Evolutionary conservation across 192 early-diverging fungal species (phyloP), one percentile per base, ranked within the genome.

Genomic region (Coemansia sp.): DNA sequence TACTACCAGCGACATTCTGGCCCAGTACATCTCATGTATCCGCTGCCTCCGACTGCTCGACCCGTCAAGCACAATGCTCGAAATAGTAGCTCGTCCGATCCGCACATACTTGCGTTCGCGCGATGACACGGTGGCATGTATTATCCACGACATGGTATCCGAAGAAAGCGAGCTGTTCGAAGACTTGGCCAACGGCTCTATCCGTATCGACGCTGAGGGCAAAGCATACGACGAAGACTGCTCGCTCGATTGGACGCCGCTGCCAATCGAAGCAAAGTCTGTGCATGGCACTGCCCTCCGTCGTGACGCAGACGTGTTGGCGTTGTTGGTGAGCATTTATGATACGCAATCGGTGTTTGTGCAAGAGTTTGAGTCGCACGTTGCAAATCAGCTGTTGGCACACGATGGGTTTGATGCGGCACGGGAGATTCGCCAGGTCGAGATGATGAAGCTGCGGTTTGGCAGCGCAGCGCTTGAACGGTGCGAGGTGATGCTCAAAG

Each of bases 401-500:
- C 68, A 68, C 9, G 49, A 65, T 0, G 76, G 85, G 19, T 90
- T 84, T 57, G 70, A 85, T 15, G 69, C 79, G 2, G 82, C 79
- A 9, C 76, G 82, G 17, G 90, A 92, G 84, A 59, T 88, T 27
- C 65, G 67, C 9, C 87, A 92, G 59, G 71, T 91, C 3, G 91
- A 93, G 63, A 66, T 90, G 72, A 80, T 93, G 66, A 92, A 91
- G 61, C 63, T 90, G 50, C 76, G 88, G 47, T 90, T 93, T 41
- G 88, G 89, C 14, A 87, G 84, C 12, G 50, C 59, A 1, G 84
- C 83, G 57, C 68, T 93, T 39, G 82, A 86, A 24, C 69, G 79
- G 22, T 89, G 89, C 57, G 90, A 92, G 57, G 90, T 93, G 6
- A 93, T 93, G 91, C 74, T 93, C 4, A 90, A 88, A 59, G 91